phyloP scores from a whole-genome alignment of 495 filamentous ascomycete genomes.

The Aspergillus ostianus region DNA sequence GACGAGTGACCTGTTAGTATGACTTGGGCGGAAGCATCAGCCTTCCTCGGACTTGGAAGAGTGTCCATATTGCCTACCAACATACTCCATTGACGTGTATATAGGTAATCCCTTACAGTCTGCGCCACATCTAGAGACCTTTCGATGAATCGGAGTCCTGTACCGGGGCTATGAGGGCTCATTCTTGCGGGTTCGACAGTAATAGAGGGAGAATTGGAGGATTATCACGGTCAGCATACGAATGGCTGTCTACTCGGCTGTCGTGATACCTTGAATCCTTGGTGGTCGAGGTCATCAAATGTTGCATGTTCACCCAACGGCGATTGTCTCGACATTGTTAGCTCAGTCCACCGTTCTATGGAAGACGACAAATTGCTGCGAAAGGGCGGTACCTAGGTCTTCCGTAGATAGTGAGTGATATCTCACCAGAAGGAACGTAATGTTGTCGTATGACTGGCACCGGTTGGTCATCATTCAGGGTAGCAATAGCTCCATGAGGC shows the following conservation, averaged over 20 bases:
- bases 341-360: neutral
- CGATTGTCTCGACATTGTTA: neutral
- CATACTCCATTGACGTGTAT: neutral
- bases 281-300: neutral
- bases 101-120: neutral
- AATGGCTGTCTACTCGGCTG: neutral
- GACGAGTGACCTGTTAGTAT: neutral
- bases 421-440: constrained; percentile 7
- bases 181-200: neutral
- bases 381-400: neutral
- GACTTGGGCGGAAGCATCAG: neutral
- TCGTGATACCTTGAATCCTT: neutral
- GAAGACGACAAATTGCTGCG: neutral
- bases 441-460: neutral
- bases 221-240: neutral
- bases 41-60: neutral
- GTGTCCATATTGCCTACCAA: neutral
- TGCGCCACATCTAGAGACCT: neutral
- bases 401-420: neutral
- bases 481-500: constrained; percentile 5
- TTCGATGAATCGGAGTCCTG: neutral
- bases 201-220: neutral
- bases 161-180: neutral
- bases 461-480: constrained; percentile 2
- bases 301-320: neutral